Percentiles rank a stretch among this genome's conserved stretches.
Evolutionary conservation across 768 basidiomycete species (phyloP).

Genomic region (Xerocomellus chrysenteron): DNA sequence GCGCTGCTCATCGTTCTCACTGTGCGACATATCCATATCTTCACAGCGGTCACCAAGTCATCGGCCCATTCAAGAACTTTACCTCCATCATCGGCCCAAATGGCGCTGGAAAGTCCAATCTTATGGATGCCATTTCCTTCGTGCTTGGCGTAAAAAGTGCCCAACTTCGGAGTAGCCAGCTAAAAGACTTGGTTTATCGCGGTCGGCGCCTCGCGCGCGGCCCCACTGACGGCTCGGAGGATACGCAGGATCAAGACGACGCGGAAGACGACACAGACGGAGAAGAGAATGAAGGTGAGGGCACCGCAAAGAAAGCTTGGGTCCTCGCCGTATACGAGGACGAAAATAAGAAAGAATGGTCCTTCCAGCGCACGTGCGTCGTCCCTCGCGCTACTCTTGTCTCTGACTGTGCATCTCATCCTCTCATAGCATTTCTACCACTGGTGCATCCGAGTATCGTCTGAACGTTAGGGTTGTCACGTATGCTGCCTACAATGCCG

Average conservation of each 20-base stretch:
- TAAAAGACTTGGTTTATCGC: slow-evolving; percentile 95
- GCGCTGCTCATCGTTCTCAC: not conserved
- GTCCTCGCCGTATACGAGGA: slow-evolving; percentile 91
- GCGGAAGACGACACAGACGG: slow-evolving; percentile 50
- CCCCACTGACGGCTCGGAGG: slow-evolving; percentile 43
- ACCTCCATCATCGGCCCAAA: slow-evolving; percentile 98
- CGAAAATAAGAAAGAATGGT: slow-evolving; percentile 75
- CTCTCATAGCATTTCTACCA: slow-evolving; percentile 70
- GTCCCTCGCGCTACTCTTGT: slow-evolving; percentile 32
- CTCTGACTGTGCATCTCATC: not conserved
- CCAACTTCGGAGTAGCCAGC: slow-evolving; percentile 87
- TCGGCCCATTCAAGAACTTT: slow-evolving; percentile 91
- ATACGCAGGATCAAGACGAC: slow-evolving; percentile 43
- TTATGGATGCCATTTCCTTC: slow-evolving; percentile 99
- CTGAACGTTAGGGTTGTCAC: slow-evolving; percentile 81
- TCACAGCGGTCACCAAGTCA: slow-evolving; percentile 72
- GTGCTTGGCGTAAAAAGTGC: slow-evolving; percentile 95
- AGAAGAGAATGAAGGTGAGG: slow-evolving; percentile 61
- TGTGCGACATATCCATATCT: not conserved
- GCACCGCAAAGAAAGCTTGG: slow-evolving; percentile 91
- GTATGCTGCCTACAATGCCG: slow-evolving; percentile 85
- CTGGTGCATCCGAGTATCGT: slow-evolving; percentile 88
- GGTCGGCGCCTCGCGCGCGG: slow-evolving; percentile 68
- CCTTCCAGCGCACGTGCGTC: slow-evolving; percentile 88
- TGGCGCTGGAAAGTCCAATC: slow-evolving; percentile 97